Percentiles rank a stretch among this genome's conserved stretches.
These are phyloP conservation scores for Protomyces gravidus DNA, from an alignment of 1,139 yeast genomes.

Conservation along the genomic window DNA sequence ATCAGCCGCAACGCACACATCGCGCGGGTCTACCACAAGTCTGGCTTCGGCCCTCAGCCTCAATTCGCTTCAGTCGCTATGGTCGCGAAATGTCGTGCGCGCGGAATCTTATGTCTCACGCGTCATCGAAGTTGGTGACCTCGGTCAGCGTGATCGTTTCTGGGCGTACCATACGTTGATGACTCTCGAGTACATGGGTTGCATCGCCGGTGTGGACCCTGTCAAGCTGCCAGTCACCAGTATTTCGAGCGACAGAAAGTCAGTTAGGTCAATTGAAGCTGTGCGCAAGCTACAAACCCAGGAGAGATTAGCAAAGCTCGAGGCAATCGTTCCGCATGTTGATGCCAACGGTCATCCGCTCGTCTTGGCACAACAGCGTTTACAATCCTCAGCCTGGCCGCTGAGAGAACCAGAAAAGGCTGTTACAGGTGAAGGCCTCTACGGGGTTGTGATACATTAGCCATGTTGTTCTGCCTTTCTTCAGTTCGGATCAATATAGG, in stretches of 20 bases:
- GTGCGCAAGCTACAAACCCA: neutral
- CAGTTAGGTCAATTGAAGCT: neutral
- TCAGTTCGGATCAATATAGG: too few species aligned
- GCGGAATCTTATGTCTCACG: neutral
- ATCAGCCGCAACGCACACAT: neutral
- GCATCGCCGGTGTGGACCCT: neutral
- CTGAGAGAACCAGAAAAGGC: too few species aligned
- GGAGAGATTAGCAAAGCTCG: too few species aligned
- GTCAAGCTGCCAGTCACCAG: neutral
- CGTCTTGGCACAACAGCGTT: too few species aligned
- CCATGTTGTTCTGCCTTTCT: too few species aligned
- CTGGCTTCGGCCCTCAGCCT: neutral
- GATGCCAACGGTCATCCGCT: too few species aligned
- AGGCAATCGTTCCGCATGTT: too few species aligned
- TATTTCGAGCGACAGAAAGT: neutral
- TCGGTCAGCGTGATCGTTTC: neutral
- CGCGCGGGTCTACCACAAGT: neutral
- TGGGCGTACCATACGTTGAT: neutral
- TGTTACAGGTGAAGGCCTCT: too few species aligned
- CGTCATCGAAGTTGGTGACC: neutral
- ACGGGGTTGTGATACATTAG: too few species aligned
- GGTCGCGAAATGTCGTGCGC: neutral
- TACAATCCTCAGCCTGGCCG: too few species aligned
- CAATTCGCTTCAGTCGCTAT: neutral
- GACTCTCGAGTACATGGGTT: neutral